Conservation (phyloP, 768 basidiomycete genomes). For the Mycena venus region DNA sequence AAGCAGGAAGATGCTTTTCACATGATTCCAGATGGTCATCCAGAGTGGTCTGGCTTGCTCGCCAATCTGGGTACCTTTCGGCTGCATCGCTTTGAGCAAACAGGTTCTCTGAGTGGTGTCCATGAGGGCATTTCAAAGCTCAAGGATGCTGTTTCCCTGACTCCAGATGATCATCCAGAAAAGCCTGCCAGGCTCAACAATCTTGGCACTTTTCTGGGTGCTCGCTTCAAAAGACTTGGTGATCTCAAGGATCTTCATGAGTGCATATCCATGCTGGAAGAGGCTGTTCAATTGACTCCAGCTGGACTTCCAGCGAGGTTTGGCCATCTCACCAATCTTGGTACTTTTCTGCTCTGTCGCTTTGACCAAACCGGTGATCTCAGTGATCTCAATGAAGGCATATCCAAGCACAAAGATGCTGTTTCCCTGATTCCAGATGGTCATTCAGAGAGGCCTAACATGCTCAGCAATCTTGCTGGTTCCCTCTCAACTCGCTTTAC, state of each 20-base stretch:
- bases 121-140: not conserved
- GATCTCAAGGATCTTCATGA: not conserved
- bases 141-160: not conserved
- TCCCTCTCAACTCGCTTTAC: conserved; percentile 3
- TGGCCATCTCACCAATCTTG: not conserved
- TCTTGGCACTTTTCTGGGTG: not conserved
- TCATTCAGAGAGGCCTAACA: not conserved
- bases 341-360: not conserved
- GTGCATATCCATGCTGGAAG: not conserved
- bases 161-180: conserved; percentile 1
- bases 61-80: not conserved
- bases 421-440: too few relatives aligned
- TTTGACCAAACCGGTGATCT: conserved; percentile 1
- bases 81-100: not conserved
- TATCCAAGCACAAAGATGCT: too few relatives aligned
- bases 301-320: conserved; percentile 17
- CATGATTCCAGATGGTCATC: conserved; percentile 12
- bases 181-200: conserved; percentile 8
- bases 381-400: too few relatives aligned
- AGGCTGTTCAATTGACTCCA: not conserved
- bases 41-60: not conserved
- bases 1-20: not conserved
- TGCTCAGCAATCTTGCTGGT: conserved; percentile 5
- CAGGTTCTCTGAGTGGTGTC: too few relatives aligned
- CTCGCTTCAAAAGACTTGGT: conserved; percentile 19